Base-by-base conservation (phyloP, 306 rosid genomes). In the Macrotyloma uniflorum region DNA sequence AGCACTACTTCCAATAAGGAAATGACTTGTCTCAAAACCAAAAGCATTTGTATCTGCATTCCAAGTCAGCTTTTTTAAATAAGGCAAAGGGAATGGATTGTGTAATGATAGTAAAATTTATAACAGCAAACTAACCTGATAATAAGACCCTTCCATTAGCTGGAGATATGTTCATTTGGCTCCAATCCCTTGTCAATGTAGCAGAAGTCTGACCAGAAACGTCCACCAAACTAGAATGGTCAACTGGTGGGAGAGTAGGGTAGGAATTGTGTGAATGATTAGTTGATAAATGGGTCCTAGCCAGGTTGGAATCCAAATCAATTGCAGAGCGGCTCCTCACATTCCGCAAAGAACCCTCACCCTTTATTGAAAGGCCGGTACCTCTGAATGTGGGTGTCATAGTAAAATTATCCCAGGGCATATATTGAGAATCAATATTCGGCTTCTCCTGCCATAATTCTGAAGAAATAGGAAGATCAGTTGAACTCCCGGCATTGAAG, bases 291-390 rank as follows among this genome's bases (percentile, higher is more conserved):
- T 90, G 92, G 33, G 89, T 83, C 85, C 93, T 85, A 47, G 90
- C 77, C 12, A 80, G 84, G 80, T 88, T 85, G 76, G 94, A 81
- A 76, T 91, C 98, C 88, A 91, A 69, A 85, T 91, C 93, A 79
- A 88, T 85, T 33, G 87, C 81, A 76, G 94, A 66, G 35, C 98
- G 93, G 54, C 98, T 91, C 80, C 96, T 91, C 70, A 93, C 98
- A 75, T 93, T 93, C 88, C 96, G 82, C 82, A 82, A 59, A 73
- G 94, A 82, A 74, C 84, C 88, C 83, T 91, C 96, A 57, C 88
- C 89, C 90, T 91, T 80, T 59, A 91, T 85, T 42, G 96, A 84
- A 64, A 84, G 89, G 79, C 90, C 87, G 67, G 74, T 76, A 57
- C 96, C 93, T 85, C 96, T 89, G 75, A 86, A 74, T 82, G 80